Evolutionary conservation across 495 filamentous ascomycete genomes (phyloP), one percentile per base, ranked within the genome.

Genomic region (Sabuloglossum arenarium): DNA sequence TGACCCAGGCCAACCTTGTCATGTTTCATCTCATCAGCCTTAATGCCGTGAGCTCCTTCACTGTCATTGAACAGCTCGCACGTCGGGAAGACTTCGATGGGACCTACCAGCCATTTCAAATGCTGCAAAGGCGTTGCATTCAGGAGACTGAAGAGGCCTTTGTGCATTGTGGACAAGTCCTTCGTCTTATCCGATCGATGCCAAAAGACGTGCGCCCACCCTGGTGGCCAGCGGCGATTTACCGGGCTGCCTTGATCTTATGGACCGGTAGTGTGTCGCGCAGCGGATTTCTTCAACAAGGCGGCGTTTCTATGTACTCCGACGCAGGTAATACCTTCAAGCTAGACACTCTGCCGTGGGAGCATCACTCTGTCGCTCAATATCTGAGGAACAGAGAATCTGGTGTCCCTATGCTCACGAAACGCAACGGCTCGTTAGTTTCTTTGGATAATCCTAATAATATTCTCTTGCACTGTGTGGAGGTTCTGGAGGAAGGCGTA

Each of bases 21-120:
- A 72, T 84, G 59, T 81, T 75, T 64, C 79, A 84, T 59, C 69
- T 84, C 29, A 75, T 82, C 56, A 75, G 69, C 29, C 69, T 84
- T 34, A 81, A 81, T 60, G 70, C 73, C 11, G 67, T 77, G 5
- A 74, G 74, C 28, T 74, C 75, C 63, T 78, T 82, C 59, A 67
- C 72, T 6, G 74, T 76, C 56, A 75, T 81, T 34, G 79, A 84
- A 64, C 67, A 71, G 0, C 61, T 80, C 1, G 77, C 78, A 3
- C 70, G 79, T 21, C 65, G 70, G 28, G 76, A 80, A 42, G 68
- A 63, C 37, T 65, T 72, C 53, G 71, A 74, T 55, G 71, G 69
- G 12, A 63, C 68, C 3, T 72, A 70, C 60, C 70, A 69, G 67
- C 72, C 77, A 47, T 60, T 73, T 19, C 59, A 68, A 1, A 65